phyloP scores from a whole-genome alignment of 305 asterid species.

The Solanum chacoense region DNA sequence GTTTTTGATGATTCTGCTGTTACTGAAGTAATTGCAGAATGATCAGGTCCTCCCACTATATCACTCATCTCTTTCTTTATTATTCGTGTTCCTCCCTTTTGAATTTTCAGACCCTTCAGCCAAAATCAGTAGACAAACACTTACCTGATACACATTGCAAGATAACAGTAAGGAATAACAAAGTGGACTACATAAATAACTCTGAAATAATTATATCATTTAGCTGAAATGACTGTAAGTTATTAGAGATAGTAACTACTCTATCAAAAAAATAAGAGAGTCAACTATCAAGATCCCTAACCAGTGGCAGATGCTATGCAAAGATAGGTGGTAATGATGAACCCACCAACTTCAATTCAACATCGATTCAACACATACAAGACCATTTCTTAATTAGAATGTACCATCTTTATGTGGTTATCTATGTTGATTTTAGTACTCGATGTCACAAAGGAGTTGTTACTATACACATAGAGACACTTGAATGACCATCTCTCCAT shows the following conservation, averaged over 20 bases:
- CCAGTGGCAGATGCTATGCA: background rate
- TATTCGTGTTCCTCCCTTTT: background rate
- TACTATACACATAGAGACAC: background rate
- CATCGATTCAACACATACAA: background rate
- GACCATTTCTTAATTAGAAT: background rate
- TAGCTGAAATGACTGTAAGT: background rate
- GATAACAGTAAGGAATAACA: background rate
- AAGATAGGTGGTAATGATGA: background rate
- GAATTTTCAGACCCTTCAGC: background rate
- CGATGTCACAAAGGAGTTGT: background rate
- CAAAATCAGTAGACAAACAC: background rate
- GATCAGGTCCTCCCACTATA: slow-evolving; percentile 14
- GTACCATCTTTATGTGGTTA: background rate
- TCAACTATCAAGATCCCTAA: background rate
- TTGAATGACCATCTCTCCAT: background rate
- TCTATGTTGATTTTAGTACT: background rate
- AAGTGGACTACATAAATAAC: background rate
- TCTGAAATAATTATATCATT: background rate
- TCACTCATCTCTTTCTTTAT: slow-evolving; percentile 15
- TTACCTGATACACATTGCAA: background rate
- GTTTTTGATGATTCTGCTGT: slow-evolving; percentile 9
- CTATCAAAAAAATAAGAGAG: background rate
- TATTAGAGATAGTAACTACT: background rate
- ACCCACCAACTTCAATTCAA: background rate
- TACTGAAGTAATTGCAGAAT: background rate